Base-by-base conservation (phyloP, 805 yeast species). In the Barnettozyma sucrosica region DNA sequence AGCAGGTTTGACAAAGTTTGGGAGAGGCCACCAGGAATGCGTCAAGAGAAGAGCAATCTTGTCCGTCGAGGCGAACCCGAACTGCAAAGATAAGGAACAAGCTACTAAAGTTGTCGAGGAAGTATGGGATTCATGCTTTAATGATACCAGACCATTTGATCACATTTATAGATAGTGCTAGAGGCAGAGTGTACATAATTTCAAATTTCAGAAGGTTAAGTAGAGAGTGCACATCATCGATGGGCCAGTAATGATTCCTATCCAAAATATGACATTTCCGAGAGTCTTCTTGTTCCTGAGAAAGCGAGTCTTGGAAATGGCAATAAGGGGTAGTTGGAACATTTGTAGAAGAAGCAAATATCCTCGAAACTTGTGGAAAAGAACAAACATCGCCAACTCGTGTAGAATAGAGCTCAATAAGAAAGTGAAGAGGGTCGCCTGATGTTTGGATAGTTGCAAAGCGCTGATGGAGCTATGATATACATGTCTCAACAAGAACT, bases 111-210 rank as follows among this genome's bases (percentile, higher is more conserved):
- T 80, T 5, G 97, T 93, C 3, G 80, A 85, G 52, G 84, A 85
- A 55, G 98, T 93, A 6, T 93, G 95, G 84, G 84, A 83, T 52
- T 83, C 92, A 41, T 93, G 99, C 64, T 93, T 89, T 63, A 83
- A 82, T 58, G 99, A 93, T 61, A 92, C 98, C 2, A 73, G 99
- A 59, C 99, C 99, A 1, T 93, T 89, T 66, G 98, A 93, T 58
- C 83, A 87, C 59, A 90, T 93, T 32, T 93, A 88, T 85, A 66
- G 55, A 46, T 51, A 40, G 26, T 6, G 25, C 9, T 7, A 4
- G n/a, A 7, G 16, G 18, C 10, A 4, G 13, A 14, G 9, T 43
- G 32, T 28, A 40, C 36, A 40, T 30, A 40, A 21, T 16, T 37
- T 9, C 24, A 6, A 11, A 7, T 5, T 16, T 56, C 67, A 89